Conservation (phyloP, 1,284 basidiomycete genomes). For the Cutaneotrichosporon daszewskae region DNA sequence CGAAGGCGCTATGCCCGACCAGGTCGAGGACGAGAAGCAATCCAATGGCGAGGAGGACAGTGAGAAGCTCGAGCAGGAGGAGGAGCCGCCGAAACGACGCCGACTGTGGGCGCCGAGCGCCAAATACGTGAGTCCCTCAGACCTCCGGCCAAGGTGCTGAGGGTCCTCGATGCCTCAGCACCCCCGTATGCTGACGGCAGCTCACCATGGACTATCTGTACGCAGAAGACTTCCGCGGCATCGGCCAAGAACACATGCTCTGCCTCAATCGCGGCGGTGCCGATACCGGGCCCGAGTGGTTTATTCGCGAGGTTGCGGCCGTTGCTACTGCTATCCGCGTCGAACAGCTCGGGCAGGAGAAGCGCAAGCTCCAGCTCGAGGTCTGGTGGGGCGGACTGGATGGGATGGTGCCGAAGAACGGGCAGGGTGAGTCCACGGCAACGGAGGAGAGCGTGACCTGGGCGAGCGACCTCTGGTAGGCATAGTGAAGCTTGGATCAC, state of each 20-base stretch:
- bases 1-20: background rate
- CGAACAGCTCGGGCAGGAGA: background rate
- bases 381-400: slow-evolving; percentile 22
- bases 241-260: slow-evolving; percentile 43
- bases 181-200: slow-evolving; percentile 15
- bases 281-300: slow-evolving; percentile 38
- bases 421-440: slow-evolving; percentile 8
- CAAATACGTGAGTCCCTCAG: slow-evolving; percentile 9
- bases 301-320: slow-evolving; percentile 20
- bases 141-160: background rate
- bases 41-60: no score
- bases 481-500: no score
- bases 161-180: no score
- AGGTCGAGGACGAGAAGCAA: background rate
- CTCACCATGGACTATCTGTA: slow-evolving; percentile 32
- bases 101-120: slow-evolving; percentile 20
- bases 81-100: slow-evolving; percentile 6
- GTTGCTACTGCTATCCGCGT: slow-evolving; percentile 16
- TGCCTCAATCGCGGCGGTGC: slow-evolving; percentile 38
- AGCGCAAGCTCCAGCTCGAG: slow-evolving; percentile 5
- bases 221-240: slow-evolving; percentile 36
- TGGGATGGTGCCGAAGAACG: slow-evolving; percentile 21
- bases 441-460: no score
- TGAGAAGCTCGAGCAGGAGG: no score
- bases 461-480: no score